Evolutionary conservation across 148 eudicot species (phyloP), one percentile per base, ranked within the genome.

Genomic region (Persicaria tinctoria): DNA sequence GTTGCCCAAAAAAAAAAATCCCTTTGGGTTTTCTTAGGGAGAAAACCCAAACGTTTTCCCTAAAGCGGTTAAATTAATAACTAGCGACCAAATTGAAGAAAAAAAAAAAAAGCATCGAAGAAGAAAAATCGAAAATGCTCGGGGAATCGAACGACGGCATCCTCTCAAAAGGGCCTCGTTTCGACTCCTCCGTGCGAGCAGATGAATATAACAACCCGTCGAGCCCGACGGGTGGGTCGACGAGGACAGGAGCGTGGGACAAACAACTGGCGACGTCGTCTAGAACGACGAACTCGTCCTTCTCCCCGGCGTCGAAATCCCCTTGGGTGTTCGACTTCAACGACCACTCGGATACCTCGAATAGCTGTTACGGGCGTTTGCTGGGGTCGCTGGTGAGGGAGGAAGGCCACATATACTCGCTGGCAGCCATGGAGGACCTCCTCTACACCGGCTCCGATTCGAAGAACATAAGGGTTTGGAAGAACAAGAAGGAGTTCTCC

Each of bases 381-480:
- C 88, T 88, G 88, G 93, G 93, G 0, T 92, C 97, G 16, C 85
- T 92, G 2, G 87, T 92, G 13, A 86, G 95, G 8, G 95, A 92
- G 78, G 97, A 90, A 83, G 97, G 97, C 2, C 92, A 90, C 66
- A 82, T 90, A 11, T 92, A 92, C 74, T 92, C 97, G 1, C 55
- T 92, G 18, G 97, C 97, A 1, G 86, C 95, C 1, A 83, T 86
- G 0, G 91, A 90, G 5, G 90, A 88, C 45, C 80, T 90, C 38
- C 70, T 92, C 9, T 92, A 90, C 51, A 92, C 97, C 0, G 97
- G 97, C 0, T 90, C 97, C 6, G 95, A 90, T 18, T 88, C 92
- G 62, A 92, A 88, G 81, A 90, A 90, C 62, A 88, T 92, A 1
- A 76, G 97, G 5, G 97, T 90, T 0, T 92, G 97, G 97, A 90